Base-by-base conservation (phyloP, 306 rosid genomes). In the Adenanthera pavonina region DNA sequence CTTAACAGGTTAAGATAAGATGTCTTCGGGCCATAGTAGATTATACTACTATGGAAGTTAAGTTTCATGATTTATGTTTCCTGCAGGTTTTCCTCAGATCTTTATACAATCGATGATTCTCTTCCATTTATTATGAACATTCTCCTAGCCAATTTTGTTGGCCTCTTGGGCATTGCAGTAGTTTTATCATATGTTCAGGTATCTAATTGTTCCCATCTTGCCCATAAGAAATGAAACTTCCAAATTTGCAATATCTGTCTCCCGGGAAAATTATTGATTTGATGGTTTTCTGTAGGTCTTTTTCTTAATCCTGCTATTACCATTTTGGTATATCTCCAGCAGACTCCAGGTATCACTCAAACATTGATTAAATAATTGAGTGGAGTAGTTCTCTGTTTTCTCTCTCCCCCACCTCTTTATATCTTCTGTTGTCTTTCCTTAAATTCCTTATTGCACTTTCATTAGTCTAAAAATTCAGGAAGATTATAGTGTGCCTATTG, bases 71-170 rank as follows among this genome's bases (percentile, higher is more conserved):
- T 67, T 79, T 74, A 53, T 61, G 41, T 75, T 68, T 74, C 66
- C n/a, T 86, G 86, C 88, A 95, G 99, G 93, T 75, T 95, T 56
- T 95, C 99, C 81, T 95, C 99, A 15, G 99, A 95, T 91, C 95
- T 95, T 36, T 95, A 95, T 83, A 95, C 92, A 69, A 95, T 92
- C 43, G 99, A 95, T 77, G 97, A 95, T 84, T 95, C 99, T 47
- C 99, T 95, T 82, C 99, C 99, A 6, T 95, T 95, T 85, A 91
- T 95, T 73, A 86, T 92, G 86, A 95, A 95, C 91, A 92, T 95
- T 90, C 97, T 95, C 78, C 85, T 95, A 51, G 99, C 99, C 75
- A 95, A 95, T 86, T 92, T 95, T 67, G 90, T 95, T 75, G 97
- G 97, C 75, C 87, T 95, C 77, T 76, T 95, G 83, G 99, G 99